A percentile compares a stretch with the other conserved stretches of the same genome.
phyloP scores from a whole-genome alignment of 345 rosid genomes.

The Raphanus raphanistrum region DNA sequence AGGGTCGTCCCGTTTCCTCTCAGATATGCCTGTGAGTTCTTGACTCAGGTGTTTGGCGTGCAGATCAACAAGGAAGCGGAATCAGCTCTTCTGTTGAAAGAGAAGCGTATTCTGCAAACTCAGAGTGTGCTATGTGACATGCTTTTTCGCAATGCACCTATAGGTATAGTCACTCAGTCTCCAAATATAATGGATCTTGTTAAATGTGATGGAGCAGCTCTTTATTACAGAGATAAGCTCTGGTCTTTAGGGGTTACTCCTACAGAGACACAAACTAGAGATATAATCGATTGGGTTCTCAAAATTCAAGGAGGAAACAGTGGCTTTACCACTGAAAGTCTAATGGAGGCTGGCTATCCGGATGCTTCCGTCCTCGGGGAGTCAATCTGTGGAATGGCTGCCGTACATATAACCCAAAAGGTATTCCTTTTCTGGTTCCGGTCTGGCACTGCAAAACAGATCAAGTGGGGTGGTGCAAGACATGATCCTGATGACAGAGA shows the following conservation, averaged over 20 bases:
- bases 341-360: slow-evolving; percentile 82
- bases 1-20: slow-evolving; percentile 78
- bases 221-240: slow-evolving; percentile 54
- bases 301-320: slow-evolving; percentile 60
- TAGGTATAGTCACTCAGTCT: slow-evolving; percentile 69
- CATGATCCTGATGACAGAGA: slow-evolving; percentile 67
- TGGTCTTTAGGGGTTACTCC: slow-evolving; percentile 80
- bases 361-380: slow-evolving; percentile 67
- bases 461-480: slow-evolving; percentile 92
- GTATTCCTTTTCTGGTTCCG: slow-evolving; percentile 90
- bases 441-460: slow-evolving; percentile 72
- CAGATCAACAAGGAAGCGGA: slow-evolving; percentile 81
- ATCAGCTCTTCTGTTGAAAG: slow-evolving; percentile 59
- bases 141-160: slow-evolving; percentile 81
- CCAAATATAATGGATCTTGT: slow-evolving; percentile 91
- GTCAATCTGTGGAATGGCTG: slow-evolving; percentile 77
- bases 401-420: slow-evolving; percentile 53
- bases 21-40: slow-evolving; percentile 83
- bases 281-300: slow-evolving; percentile 67
- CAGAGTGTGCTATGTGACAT: slow-evolving; percentile 85
- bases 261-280: slow-evolving; percentile 63
- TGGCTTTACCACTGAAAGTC: slow-evolving; percentile 80
- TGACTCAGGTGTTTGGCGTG: slow-evolving; percentile 72
- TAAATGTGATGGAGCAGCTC: slow-evolving; percentile 86
- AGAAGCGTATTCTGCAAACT: slow-evolving; percentile 70